Conservation (phyloP, 2,329 filamentous ascomycete species). For the Alternaria ventricosa region DNA sequence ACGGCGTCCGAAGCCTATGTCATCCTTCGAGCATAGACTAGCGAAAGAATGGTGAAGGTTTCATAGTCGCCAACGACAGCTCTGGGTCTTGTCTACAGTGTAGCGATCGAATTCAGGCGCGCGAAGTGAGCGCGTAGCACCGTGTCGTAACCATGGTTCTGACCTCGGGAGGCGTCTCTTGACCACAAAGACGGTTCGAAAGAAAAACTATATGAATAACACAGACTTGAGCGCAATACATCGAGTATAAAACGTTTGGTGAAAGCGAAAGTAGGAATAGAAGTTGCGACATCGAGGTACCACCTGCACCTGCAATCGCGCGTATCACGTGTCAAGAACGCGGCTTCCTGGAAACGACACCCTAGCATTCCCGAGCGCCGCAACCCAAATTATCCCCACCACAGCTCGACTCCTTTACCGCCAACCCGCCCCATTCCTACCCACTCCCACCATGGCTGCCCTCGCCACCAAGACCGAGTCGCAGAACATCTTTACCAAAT, state of each 20-base stretch:
- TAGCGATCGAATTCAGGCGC: not conserved
- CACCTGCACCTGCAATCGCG: not conserved
- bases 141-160: not conserved
- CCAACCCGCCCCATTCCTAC: constrained; percentile 27
- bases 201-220: not conserved
- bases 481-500: constrained; percentile 96
- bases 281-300: not conserved
- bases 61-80: constrained; percentile 5
- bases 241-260: not conserved
- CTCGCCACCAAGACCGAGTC: constrained; percentile 90
- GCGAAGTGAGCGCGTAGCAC: not conserved
- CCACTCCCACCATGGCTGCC: constrained; percentile 60
- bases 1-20: constrained; percentile 1
- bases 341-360: constrained; percentile 18
- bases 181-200: not conserved
- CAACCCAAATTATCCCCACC: constrained; percentile 39
- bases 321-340: constrained; percentile 20
- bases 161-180: not conserved
- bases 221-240: not conserved
- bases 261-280: not conserved
- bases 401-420: constrained; percentile 35
- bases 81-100: not conserved
- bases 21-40: not conserved
- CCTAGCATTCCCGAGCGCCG: constrained; percentile 31
- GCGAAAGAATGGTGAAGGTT: constrained; percentile 7